Base-by-base conservation (phyloP, 1,139 yeast genomes). In the Magnusiomyces paraingens region DNA sequence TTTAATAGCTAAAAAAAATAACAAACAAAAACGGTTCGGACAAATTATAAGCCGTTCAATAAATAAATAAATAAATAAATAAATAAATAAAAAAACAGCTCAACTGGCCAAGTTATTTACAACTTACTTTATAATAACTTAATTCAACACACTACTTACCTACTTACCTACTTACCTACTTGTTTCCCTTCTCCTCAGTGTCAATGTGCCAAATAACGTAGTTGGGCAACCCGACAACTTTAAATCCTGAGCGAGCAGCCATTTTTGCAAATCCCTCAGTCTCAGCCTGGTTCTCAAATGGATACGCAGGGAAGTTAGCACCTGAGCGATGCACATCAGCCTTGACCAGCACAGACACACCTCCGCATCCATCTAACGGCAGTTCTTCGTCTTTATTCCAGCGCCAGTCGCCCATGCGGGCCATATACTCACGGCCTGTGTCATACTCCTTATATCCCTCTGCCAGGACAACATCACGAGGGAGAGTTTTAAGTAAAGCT, bases 361-460 rank as follows among this genome's bases (percentile, higher is more conserved):
- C 96, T 45, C 96, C 96, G 65, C 88, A 86, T 52, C 96, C 96
- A 67, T 88, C 96, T 57, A 88, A 75, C 58, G 85, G 93, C 87
- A 88, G 84, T 64, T 86, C 94, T 40, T 82, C 89, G 65, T 85
- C 87, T 18, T 89, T 88, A 68, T 87, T 90, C 38, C 95, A 95
- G 65, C 83, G 81, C 4, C 93, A 91, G 63, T 87, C 95, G 61
- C 96, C 77, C 66, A 88, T 75, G 66, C 88, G 88, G 0, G 95
- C 96, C 63, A 88, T 76, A 70, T 88, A 96, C 1, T 95, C 91
- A 67, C 96, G 78, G 95, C 95, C 88, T 1, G 96, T 88, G 55
- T 91, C 94, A 68, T 86, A 88, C 70, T 88, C 96, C 42, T 86
- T 93, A 67, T 88, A 88, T 14, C 96, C 96, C 70, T 88, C 96